Evolutionary conservation across 2,329 filamentous ascomycete genomes (phyloP), one percentile per base, ranked within the genome.

Genomic region (Trichoderma koningiopsis): DNA sequence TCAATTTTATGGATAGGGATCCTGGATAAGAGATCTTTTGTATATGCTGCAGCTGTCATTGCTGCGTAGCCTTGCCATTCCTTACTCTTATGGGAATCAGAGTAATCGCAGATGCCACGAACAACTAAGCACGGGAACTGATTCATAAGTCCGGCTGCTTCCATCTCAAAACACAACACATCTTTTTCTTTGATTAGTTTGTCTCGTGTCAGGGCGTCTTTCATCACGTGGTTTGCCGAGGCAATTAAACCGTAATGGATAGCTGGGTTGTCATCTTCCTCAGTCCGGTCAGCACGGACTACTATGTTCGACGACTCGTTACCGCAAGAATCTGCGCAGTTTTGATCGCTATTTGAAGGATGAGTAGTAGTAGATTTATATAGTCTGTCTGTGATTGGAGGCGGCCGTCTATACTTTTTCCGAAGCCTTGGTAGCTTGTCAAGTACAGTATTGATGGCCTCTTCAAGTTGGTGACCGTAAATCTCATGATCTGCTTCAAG

Each of bases 31-130:
- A 77, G 68, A 24, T 76, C 73, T 62, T 72, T 77, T 0, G 75
- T 72, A 65, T 76, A 79, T 24, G 73, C 76, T 7, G 77, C 77
- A 11, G 77, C 76, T 22, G 71, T 69, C 56, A 76, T 75, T 4
- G 77, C 73, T 7, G 77, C 74, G 72, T 76, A 79, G 5, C 72
- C 69, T 56, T 78, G 77, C 60, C 60, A 63, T 10, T 53, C 13
- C 14, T 37, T 27, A 35, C 19, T 63, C 16, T 53, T 53, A 47
- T 63, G 60, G 37, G 60, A 63, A 19, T 63, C 60, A 4, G 31
- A 37, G 27, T 63, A 63, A 24, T 63, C 60, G 19, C 60, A 63
- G 10, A 63, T 63, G 22, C 60, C 60, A 24, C 60, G 60, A 37
- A 63, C 14, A 11, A 53, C 43, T 19, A 63, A 29, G 24, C 60